Evolutionary conservation across 176 grass and related monocot species (phyloP), one percentile per base, ranked within the genome.

Genomic region (Bonia amplexicaulis): DNA sequence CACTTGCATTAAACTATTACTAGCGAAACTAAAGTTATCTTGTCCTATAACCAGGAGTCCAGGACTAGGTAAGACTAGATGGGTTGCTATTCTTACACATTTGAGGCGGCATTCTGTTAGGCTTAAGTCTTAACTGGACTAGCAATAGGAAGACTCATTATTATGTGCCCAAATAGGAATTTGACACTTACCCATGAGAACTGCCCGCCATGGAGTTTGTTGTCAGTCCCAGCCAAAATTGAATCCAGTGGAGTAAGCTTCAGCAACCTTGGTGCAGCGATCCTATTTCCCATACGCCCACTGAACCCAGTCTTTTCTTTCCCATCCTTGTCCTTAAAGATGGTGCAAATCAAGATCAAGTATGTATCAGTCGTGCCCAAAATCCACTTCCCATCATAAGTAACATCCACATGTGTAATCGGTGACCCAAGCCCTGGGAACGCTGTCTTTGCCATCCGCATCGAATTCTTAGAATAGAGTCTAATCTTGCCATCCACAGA

Each of bases 351-450:
- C 59, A 98, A 85, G 78, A 98, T 85, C 83, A 98, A 78, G 59
- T 95, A 98, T 2, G 91, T 90, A 10, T 98, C 93, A 0, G 95
- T 98, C 3, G 95, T 95, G 29, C 91, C 95, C 67, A 98, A 40
- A 17, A 98, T 88, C 93, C 95, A 98, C 66, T 95, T 98, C 64
- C 95, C 95, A 49, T 98, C 93, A n/a, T 86, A 98, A 12, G 95
- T 95, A 47, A 93, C 95, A 77, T 98, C 95, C 8, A 95, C 91
- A 67, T 98, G 91, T 2, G 87, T 95, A 35, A 98, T 95, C 0
- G 93, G 93, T 0, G 93, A 95, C 1, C 95, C 95, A 61, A 98
- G 95, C 9, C 95, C 95, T 3, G 95, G 95, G 61, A 98, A 98
- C 8, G 77, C 93, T 0, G 93, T 98, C 82, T 98, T 98, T 2